Conservation (phyloP, 148 eudicot species). For the Camellia lanceoleosa region DNA sequence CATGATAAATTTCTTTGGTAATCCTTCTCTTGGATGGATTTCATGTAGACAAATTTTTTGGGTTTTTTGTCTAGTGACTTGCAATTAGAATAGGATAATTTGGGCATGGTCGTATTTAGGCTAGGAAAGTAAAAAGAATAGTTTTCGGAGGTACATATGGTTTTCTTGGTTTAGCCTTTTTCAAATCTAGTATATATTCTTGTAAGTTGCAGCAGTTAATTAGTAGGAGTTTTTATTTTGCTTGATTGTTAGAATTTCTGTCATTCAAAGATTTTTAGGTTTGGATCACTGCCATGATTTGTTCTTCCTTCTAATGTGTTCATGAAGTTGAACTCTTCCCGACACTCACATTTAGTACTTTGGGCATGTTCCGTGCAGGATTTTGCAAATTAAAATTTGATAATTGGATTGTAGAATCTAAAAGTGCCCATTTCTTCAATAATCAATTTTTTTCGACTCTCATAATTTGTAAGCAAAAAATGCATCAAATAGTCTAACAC, state of each 20-base stretch:
- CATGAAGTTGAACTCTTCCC: neutral
- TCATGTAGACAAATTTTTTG: neutral
- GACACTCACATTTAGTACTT: too few species aligned
- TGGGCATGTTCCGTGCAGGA: too few species aligned
- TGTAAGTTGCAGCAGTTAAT: neutral
- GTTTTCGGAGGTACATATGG: neutral
- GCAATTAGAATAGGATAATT: constrained; percentile 5
- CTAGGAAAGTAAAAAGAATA: neutral
- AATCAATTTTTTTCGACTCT: too few species aligned
- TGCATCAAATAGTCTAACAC: too few species aligned
- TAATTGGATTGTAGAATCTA: too few species aligned
- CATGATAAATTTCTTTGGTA: neutral
- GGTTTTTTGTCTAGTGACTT: neutral
- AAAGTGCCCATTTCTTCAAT: too few species aligned
- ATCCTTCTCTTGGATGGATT: neutral
- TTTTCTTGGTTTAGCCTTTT: neutral
- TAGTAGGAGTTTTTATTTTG: neutral
- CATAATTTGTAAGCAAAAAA: too few species aligned
- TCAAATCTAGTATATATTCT: neutral
- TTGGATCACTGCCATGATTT: neutral
- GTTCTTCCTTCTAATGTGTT: neutral
- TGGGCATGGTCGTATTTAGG: neutral
- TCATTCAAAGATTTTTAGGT: neutral
- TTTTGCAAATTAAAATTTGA: neutral
- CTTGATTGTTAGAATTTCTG: too few species aligned